Evolutionary conservation across 371 early-diverging fungal genomes (phyloP).

Genomic region (Funneliformis caledonium): DNA sequence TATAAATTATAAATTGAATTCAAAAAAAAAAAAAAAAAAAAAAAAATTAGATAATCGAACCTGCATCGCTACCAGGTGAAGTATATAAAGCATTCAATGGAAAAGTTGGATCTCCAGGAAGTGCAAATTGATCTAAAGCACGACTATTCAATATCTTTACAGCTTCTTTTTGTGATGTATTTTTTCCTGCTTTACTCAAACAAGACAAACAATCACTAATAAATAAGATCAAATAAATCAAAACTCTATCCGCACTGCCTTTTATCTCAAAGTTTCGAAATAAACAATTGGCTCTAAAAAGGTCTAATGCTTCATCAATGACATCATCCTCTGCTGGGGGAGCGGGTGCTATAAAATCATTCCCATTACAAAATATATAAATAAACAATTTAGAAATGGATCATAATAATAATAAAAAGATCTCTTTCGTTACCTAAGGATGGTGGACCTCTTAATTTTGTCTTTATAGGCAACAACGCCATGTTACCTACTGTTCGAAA

Average conservation of each 20-base stretch:
- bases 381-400: neutral
- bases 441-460: slow-evolving; percentile 87
- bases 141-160: slow-evolving; percentile 76
- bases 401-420: neutral
- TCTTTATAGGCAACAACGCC: slow-evolving; percentile 87
- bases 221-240: slow-evolving; percentile 93
- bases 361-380: neutral
- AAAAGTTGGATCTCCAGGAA: slow-evolving; percentile 93
- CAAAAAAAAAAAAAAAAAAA: neutral
- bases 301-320: slow-evolving; percentile 89
- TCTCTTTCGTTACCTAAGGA: slow-evolving; percentile 55
- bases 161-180: slow-evolving; percentile 69
- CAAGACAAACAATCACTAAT: slow-evolving; percentile 80
- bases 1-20: neutral
- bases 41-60: slow-evolving; percentile 50
- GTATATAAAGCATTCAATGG: slow-evolving; percentile 90
- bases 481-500: slow-evolving; percentile 84
- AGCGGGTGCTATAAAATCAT: slow-evolving; percentile 46
- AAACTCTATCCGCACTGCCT: slow-evolving; percentile 88
- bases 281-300: slow-evolving; percentile 95
- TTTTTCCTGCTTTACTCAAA: slow-evolving; percentile 71
- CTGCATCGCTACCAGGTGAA: slow-evolving; percentile 79
- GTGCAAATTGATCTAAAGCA: slow-evolving; percentile 85
- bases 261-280: slow-evolving; percentile 98
- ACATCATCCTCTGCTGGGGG: slow-evolving; percentile 79